Conservation (phyloP, 164 flowering plant species). For the Dillenia suffruticosa region DNA sequence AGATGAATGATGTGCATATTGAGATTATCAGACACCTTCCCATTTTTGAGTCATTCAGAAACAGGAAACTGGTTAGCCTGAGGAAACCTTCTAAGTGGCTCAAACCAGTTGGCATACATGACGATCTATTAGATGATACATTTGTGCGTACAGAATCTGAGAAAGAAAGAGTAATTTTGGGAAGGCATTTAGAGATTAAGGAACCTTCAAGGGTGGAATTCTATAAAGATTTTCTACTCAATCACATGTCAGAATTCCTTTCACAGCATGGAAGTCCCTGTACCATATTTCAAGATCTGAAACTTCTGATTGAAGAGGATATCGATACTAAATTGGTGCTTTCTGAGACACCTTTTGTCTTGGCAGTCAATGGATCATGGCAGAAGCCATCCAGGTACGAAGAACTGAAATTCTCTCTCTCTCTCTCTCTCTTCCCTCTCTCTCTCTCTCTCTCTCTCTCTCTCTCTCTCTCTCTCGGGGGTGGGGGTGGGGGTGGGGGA, state of each 20-base stretch:
- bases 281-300: constrained; percentile 59
- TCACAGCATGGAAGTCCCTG: constrained; percentile 48
- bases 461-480: no score
- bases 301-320: constrained; percentile 66
- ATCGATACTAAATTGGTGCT: constrained; percentile 41
- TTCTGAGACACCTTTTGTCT: constrained; percentile 60
- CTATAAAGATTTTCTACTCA: constrained; percentile 66
- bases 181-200: constrained; percentile 44
- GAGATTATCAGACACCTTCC: constrained; percentile 66
- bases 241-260: constrained; percentile 66
- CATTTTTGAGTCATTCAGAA: constrained; percentile 76
- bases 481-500: no score
- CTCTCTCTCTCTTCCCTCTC: no score
- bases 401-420: no score
- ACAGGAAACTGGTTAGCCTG: constrained; percentile 66
- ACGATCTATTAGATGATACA: constrained; percentile 70
- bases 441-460: no score
- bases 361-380: constrained; percentile 76
- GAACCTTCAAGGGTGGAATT: constrained; percentile 74
- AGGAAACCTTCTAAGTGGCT: constrained; percentile 61
- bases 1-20: constrained; percentile 48
- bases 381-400: constrained; percentile 74
- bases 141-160: constrained; percentile 78
- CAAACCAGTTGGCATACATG: constrained; percentile 63
- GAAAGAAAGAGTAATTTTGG: constrained; percentile 60